phyloP scores from a whole-genome alignment of 495 filamentous ascomycete species.

The Parachaetomium inaequale region DNA sequence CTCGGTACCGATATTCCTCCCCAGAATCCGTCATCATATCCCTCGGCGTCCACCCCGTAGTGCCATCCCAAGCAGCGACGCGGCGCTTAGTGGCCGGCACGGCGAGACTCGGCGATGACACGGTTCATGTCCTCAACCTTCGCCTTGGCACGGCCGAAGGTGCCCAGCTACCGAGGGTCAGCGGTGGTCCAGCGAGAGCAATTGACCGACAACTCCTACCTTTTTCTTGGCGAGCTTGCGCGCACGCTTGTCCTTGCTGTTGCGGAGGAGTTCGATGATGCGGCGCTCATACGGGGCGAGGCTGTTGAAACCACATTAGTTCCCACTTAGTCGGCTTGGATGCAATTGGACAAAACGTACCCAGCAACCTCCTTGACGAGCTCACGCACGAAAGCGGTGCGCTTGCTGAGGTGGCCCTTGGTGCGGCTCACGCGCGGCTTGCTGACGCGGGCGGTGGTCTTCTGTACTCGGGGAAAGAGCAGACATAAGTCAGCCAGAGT shows the following conservation, averaged over 20 bases:
- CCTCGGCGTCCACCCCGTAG: constrained; percentile 10
- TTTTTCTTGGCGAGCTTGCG: constrained; percentile 99
- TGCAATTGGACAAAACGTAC: constrained; percentile 45
- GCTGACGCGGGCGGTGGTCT: constrained; percentile 83
- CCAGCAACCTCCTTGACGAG: constrained; percentile 95
- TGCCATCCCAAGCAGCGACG: constrained; percentile 11
- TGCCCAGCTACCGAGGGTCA: constrained; percentile 61
- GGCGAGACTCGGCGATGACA: constrained; percentile 95
- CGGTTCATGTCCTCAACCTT: constrained; percentile 99
- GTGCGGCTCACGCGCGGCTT: constrained; percentile 86
- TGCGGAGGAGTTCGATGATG: constrained; percentile 97
- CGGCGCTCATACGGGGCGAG: constrained; percentile 97
- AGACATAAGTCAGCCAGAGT: constrained; percentile 39
- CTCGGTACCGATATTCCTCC: constrained; percentile 9
- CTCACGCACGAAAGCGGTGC: constrained; percentile 86
- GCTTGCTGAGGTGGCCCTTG: constrained; percentile 91
- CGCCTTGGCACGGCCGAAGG: constrained; percentile 95
- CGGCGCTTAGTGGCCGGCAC: constrained; percentile 63
- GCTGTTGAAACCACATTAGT: constrained; percentile 23
- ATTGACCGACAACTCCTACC: constrained; percentile 49
- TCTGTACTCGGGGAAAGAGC: constrained; percentile 52
- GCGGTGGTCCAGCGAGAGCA: not conserved
- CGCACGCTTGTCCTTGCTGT: constrained; percentile 98
- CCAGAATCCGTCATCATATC: constrained; percentile 15
- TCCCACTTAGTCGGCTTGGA: not conserved